Base-by-base conservation (phyloP, 2,329 filamentous ascomycete genomes). In the Alternaria angustiovoidea region DNA sequence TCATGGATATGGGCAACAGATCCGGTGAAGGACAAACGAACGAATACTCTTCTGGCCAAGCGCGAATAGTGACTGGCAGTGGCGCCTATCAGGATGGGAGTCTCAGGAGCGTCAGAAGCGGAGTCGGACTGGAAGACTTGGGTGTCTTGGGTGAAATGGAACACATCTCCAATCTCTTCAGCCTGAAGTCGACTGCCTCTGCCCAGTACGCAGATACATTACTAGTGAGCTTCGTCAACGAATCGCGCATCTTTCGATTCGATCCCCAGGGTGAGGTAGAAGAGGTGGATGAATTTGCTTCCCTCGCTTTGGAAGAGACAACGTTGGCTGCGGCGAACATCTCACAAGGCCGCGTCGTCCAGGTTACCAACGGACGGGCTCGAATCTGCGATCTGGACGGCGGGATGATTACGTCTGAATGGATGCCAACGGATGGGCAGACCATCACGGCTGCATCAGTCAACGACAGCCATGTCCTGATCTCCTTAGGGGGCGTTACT, bases 1-100 rank as follows among this genome's bases (percentile, higher is more conserved):
- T 99, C 16, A 97, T 98, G 93, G 95, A 98, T 72, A 91, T 98
- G 85, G 94, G 94, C 0, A 94, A 93, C 68, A 86, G 92, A 57
- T 89, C 92, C 61, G 90, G 90, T 22, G 91, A 95, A 64, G 88
- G 85, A 8, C 89, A 92, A 18, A 91, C 90, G 3, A 96, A 95
- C 71, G 92, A 95, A 63, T 99, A 97, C 73, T 96, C 94, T 0
- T 97, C 94, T 0, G 95, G 95, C 0, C 94, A 99, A 79, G 94
- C 95, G 46, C 88, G 94, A 39, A 91, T 99, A 62, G 93, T 99
- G 11, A 94, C 94, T 2, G 94, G 93, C 0, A 97, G 94, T 56
- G 95, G 95, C 28, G 93, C 92, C 0, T 95, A 92, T 74, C 89
- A 91, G 65, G 93, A 97, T 71, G 95, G 95, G 18, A 94, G 91